Conservation (phyloP, 345 rosid species). For the Turnera subulata region DNA sequence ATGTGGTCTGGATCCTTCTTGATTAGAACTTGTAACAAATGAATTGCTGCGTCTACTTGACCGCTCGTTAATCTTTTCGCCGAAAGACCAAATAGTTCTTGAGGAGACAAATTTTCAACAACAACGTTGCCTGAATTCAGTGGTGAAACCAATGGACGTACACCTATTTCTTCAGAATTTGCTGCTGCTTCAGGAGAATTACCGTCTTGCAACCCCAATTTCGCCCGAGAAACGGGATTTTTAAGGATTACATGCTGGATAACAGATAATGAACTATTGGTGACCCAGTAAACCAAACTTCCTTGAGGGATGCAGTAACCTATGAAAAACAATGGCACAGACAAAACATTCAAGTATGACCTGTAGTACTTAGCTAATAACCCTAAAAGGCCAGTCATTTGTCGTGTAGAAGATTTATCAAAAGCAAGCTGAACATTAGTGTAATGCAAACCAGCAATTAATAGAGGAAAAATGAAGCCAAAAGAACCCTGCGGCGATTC, state of each 20-base stretch:
- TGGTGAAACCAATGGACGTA: conserved; percentile 28
- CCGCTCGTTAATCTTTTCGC: conserved; percentile 48
- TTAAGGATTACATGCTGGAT: conserved; percentile 70
- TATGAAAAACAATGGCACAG: conserved; percentile 45
- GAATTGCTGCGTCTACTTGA: conserved; percentile 47
- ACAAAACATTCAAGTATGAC: conserved; percentile 47
- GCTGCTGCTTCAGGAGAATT: conserved; percentile 23
- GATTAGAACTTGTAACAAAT: conserved; percentile 57
- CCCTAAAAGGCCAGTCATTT: conserved; percentile 34
- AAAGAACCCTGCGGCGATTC: conserved; percentile 60
- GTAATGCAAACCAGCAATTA: conserved; percentile 76
- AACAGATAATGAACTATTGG: conserved; percentile 65
- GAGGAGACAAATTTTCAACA: conserved; percentile 43
- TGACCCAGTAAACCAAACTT: conserved; percentile 83
- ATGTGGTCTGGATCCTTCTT: conserved; percentile 66
- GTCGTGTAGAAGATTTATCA: conserved; percentile 34
- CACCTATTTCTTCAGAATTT: conserved; percentile 3
- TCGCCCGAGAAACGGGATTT: conserved; percentile 53
- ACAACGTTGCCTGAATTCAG: conserved; percentile 28
- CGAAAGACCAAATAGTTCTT: conserved; percentile 58
- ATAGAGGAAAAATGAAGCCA: conserved; percentile 65
- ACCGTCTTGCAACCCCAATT: conserved; percentile 54
- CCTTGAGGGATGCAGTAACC: conserved; percentile 81
- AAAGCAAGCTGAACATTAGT: conserved; percentile 73
- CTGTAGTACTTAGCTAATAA: conserved; percentile 59